Evolutionary conservation across 768 basidiomycete genomes (phyloP), one percentile per base, ranked within the genome.

Genomic region (Suillus lakei): DNA sequence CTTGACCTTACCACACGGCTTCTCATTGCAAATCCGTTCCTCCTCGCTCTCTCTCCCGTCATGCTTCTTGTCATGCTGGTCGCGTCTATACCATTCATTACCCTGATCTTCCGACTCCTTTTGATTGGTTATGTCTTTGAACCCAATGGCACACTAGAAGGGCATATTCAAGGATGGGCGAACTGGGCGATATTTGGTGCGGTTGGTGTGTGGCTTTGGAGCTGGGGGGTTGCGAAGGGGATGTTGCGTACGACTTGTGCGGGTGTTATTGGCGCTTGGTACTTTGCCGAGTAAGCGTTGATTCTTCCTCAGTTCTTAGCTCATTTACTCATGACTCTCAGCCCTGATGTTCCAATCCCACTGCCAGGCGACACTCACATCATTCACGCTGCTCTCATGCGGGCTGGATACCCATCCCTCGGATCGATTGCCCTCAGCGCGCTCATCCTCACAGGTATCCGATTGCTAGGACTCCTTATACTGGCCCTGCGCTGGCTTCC

Each of bases 221-320:
- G 85, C 23, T 89, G 90, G 86, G 86, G 85, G 12, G 90, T 98
- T 7, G 88, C 92, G 23, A 84, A 95, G 46, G 95, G 95, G 2
- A 73, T 93, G 2, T 78, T 95, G 51, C 82, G 93, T 8, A 92
- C 91, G 62, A 86, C 89, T 3, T 87, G 89, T 64, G 90, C 94
- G 0, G 91, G 90, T 36, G 92, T 96, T 5, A 86, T 98, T 39
- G 96, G 95, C 2, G 89, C 91, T 53, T 98, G 96, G 96, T 98
- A 97, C 74, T 97, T 94, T 77, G 75, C 85, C 34, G 82, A 87
- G 85, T 89, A 70, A 72, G 87, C 62, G 13, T 32, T 10, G 7
- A 56, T 43, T 30, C n/a, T 56, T 16, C 32, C 48, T 63, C 18
- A 1, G 28, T n/a, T 7, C 60, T 56, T 28, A 44, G 13, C 67